phyloP scores from a whole-genome alignment of 768 basidiomycete genomes.

The Hysterangium stoloniferum region DNA sequence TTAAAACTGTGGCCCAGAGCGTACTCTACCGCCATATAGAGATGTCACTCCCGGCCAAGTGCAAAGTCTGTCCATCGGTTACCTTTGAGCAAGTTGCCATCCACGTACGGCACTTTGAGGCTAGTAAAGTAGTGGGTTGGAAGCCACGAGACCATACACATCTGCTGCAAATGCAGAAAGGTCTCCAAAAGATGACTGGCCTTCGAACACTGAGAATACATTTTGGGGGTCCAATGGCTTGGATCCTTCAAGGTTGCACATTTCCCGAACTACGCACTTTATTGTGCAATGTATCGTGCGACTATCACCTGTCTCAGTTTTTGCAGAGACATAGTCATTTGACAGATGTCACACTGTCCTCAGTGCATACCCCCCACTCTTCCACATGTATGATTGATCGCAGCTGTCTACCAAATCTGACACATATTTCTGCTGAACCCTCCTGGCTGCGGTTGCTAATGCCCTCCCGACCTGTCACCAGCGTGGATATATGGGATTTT shows the following conservation, averaged over 20 bases:
- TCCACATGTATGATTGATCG: conserved; percentile 3
- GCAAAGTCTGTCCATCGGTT: neutral
- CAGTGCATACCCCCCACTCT: neutral
- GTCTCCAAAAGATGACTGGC: neutral
- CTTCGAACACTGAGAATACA: neutral
- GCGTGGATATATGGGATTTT: conserved; percentile 2
- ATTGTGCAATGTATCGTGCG: conserved; percentile 4
- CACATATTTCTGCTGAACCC: neutral
- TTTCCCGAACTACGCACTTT: conserved; percentile 1
- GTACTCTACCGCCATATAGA: neutral
- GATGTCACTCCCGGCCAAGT: neutral
- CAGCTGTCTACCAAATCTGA: neutral
- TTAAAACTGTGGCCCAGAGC: neutral
- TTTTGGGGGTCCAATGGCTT: neutral
- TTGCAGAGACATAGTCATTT: neutral
- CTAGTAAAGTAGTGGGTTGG: conserved; percentile 1
- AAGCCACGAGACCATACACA: neutral
- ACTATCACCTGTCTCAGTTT: neutral
- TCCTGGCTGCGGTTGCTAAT: neutral
- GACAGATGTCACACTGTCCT: conserved; percentile 1
- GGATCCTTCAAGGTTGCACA: neutral
- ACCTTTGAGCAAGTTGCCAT: neutral
- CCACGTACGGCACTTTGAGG: conserved; percentile 1
- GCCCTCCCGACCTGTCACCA: neutral
- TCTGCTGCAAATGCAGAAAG: neutral